Percentiles rank a stretch among this genome's conserved stretches.
phyloP scores from a whole-genome alignment of 345 rosid species.

The Hibiscus mutabilis region DNA sequence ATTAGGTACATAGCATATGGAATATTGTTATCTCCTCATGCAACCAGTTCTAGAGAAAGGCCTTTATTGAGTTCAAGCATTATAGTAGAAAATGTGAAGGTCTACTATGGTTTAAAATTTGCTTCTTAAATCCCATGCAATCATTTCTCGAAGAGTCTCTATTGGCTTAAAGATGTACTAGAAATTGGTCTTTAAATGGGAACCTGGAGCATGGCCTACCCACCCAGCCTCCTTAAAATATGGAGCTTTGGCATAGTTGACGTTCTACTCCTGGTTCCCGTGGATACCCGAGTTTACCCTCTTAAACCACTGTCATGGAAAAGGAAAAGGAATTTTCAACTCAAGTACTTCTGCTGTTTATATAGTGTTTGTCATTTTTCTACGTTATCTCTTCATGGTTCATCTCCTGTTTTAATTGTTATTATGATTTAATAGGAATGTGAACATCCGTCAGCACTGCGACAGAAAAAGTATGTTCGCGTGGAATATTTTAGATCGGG shows the following conservation, averaged over 20 bases:
- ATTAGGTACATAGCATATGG: not conserved
- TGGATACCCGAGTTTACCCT: not conserved
- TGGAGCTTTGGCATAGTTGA: not conserved
- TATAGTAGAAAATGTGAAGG: not conserved
- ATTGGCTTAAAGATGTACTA: not conserved
- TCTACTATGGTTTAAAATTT: not conserved
- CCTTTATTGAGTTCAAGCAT: not conserved
- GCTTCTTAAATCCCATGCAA: not conserved
- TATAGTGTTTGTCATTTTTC: not conserved
- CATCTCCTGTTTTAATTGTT: not conserved
- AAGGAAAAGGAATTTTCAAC: too few relatives aligned
- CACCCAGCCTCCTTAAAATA: not conserved
- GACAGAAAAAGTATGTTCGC: conserved; percentile 65
- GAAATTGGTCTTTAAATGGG: not conserved
- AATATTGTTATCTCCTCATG: not conserved
- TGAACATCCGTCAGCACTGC: conserved; percentile 63
- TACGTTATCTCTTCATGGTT: not conserved
- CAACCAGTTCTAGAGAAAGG: not conserved
- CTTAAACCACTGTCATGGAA: too few relatives aligned
- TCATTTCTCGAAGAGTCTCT: not conserved
- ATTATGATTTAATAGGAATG: conserved; percentile 49
- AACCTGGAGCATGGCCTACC: not conserved
- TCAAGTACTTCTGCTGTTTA: too few relatives aligned
- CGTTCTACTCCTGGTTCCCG: not conserved
- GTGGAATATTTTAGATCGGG: conserved; percentile 82